Evolutionary conservation across 1,284 basidiomycete species (phyloP).

Genomic region (Gastroboletus turbinatus): DNA sequence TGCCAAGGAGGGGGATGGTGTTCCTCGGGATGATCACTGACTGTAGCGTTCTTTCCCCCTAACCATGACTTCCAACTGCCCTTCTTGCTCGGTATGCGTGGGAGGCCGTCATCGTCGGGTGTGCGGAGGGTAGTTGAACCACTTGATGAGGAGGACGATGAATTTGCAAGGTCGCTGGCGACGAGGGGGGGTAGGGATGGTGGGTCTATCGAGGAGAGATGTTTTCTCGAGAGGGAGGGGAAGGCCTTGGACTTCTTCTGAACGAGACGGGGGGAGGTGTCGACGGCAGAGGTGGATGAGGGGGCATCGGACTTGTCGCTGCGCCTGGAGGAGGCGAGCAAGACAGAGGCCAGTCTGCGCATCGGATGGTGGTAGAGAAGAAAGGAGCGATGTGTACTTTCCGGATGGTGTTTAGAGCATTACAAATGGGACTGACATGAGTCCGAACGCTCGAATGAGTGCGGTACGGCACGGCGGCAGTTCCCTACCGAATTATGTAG

Average conservation of each 20-base stretch:
- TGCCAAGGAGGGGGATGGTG: conserved; percentile 16
- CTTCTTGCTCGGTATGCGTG: conserved; percentile 40
- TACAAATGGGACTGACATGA: conserved; percentile 36
- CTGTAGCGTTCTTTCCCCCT: conserved; percentile 38
- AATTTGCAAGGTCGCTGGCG: conserved; percentile 30
- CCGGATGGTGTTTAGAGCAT: conserved; percentile 25
- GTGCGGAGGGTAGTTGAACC: conserved; percentile 60
- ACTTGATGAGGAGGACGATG: conserved; percentile 60
- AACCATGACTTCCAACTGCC: conserved; percentile 54
- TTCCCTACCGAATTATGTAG: conserved; percentile 28
- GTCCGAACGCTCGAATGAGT: conserved; percentile 9
- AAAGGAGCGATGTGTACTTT: conserved; percentile 18
- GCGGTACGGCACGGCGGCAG: conserved; percentile 17
- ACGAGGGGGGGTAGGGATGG: conserved; percentile 20
- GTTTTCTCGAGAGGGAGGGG: conserved; percentile 34
- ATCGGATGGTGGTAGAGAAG: conserved; percentile 34
- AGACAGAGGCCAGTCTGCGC: conserved; percentile 56
- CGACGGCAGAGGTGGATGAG: conserved; percentile 20
- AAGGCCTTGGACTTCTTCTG: conserved; percentile 24
- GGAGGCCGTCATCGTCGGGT: conserved; percentile 55
- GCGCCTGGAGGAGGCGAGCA: conserved; percentile 46
- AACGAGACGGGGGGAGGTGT: conserved; percentile 13
- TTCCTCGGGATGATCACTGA: conserved; percentile 24
- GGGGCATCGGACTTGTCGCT: conserved; percentile 43
- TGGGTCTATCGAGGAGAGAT: conserved; percentile 12